phyloP scores from a whole-genome alignment of 768 basidiomycete genomes.

The Tephrocybe sp. region DNA sequence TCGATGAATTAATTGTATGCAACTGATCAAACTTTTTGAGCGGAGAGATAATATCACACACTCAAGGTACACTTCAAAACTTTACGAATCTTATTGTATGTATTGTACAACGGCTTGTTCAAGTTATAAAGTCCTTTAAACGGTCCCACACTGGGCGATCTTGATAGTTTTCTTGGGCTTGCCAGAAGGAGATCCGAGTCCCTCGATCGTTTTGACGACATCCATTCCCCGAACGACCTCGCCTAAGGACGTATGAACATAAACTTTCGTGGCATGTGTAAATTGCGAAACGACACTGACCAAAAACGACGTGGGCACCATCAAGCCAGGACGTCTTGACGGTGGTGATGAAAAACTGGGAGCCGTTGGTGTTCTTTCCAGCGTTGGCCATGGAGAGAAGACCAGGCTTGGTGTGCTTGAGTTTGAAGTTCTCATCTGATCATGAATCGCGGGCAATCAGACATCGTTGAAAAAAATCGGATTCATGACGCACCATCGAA shows the following conservation, averaged over 20 bases:
- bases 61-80: not conserved
- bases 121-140: conserved; percentile 25
- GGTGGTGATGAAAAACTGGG: conserved; percentile 89
- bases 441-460: not conserved
- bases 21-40: too few species aligned
- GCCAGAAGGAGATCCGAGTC: conserved; percentile 37
- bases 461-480: not conserved
- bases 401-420: conserved; percentile 71
- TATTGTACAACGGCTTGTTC: conserved; percentile 16
- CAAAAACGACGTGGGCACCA: conserved; percentile 85
- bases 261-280: not conserved
- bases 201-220: conserved; percentile 46
- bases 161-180: conserved; percentile 42
- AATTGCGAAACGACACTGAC: conserved; percentile 33
- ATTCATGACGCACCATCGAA: conserved; percentile 51
- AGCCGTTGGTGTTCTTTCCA: conserved; percentile 82
- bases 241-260: conserved; percentile 29
- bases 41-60: too few species aligned
- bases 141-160: conserved; percentile 56
- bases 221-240: conserved; percentile 71
- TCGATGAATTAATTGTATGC: too few species aligned
- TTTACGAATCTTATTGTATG: conserved; percentile 8
- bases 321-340: conserved; percentile 78
- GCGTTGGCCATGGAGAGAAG: conserved; percentile 82
- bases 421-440: conserved; percentile 81